Base-by-base conservation (phyloP, 164 flowering plant species). In the Stephania yunnanensis region DNA sequence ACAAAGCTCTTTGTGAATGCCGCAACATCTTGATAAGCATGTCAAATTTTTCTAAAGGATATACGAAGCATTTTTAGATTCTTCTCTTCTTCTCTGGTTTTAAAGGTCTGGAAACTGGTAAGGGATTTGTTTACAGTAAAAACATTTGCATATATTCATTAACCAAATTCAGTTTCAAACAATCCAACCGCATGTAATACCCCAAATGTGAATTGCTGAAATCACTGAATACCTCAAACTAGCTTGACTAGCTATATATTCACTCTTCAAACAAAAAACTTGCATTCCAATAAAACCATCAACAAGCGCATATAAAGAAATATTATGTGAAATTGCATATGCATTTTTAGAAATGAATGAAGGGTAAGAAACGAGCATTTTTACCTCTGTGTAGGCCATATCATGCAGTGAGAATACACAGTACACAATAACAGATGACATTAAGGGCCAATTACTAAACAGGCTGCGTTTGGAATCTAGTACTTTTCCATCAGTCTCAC, bases 401-500 rank as follows among this genome's bases (percentile, higher is more conserved):
- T 92, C 95, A 82, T 89, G 93, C 70, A 93, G 94, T 30, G 97
- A 89, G 79, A 92, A 90, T 53, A 91, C 77, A 76, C 93, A 91
- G 66, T 90, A 91, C 11, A 89, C 86, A 67, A 92, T 77, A 68
- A 92, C 90, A 19, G 93, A 80, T 53, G 98, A 94, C 88, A 93
- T 90, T 74, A 92, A 80, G 10, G 95, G 90, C 98, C 98, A 92
- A 74, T 94, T 94, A 85, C 42, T 36, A 4, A 36, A 58, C 87
- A 94, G 90, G 67, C 83, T 91, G 73, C 65, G 9, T 1, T 78
- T 75, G 36, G 88, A 70, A 79, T 77, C 10, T 36, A 80, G 15
- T 65, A 48, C 66, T 66, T 36, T 36, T 36, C 42, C 42, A 36
- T 36, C 42, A 36, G 42, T 36, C 42, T 36, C 42, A 36, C 46